Evolutionary conservation across 1,284 basidiomycete species (phyloP).

Genomic region (Irpex rosettiformis): DNA sequence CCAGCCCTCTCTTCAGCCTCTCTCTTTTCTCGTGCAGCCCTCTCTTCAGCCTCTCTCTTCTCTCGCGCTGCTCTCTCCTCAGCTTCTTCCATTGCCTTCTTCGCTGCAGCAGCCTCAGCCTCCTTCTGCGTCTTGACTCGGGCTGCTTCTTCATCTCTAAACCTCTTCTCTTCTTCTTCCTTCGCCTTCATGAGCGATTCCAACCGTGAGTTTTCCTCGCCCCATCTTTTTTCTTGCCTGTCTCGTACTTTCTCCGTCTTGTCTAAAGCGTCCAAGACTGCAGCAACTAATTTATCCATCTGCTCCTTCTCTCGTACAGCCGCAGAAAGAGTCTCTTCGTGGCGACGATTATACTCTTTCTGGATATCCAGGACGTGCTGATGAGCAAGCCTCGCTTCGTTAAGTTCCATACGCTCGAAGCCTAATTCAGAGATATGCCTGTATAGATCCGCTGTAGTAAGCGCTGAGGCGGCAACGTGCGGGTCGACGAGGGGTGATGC

Average conservation of each 20-base stretch:
- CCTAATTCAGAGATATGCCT: conserved; percentile 9
- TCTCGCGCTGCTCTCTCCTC: neutral
- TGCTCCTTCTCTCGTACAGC: conserved; percentile 20
- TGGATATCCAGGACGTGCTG: conserved; percentile 18
- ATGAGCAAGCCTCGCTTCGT: conserved; percentile 10
- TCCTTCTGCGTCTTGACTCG: neutral
- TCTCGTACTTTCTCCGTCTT: conserved; percentile 12
- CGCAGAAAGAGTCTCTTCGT: conserved; percentile 20
- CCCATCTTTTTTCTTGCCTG: conserved; percentile 16
- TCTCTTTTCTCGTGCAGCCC: neutral
- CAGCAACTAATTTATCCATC: conserved; percentile 11
- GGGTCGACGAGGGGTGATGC: neutral
- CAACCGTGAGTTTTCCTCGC: conserved; percentile 13
- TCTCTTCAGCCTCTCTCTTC: neutral
- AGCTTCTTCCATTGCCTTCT: neutral
- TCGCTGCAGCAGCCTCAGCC: conserved; percentile 1
- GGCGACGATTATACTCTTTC: conserved; percentile 16
- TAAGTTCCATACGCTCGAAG: conserved; percentile 11
- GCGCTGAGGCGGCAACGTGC: neutral
- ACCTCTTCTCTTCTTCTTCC: conserved; percentile 9
- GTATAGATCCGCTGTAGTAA: conserved; percentile 10
- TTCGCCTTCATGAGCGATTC: conserved; percentile 4
- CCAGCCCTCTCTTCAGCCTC: neutral
- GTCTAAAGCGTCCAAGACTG: conserved; percentile 15
- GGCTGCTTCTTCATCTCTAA: conserved; percentile 1